A percentile compares a stretch with the other conserved stretches of the same genome.
phyloP scores from a whole-genome alignment of 352 stramenopile genomes.

The Phytophthora litchii region DNA sequence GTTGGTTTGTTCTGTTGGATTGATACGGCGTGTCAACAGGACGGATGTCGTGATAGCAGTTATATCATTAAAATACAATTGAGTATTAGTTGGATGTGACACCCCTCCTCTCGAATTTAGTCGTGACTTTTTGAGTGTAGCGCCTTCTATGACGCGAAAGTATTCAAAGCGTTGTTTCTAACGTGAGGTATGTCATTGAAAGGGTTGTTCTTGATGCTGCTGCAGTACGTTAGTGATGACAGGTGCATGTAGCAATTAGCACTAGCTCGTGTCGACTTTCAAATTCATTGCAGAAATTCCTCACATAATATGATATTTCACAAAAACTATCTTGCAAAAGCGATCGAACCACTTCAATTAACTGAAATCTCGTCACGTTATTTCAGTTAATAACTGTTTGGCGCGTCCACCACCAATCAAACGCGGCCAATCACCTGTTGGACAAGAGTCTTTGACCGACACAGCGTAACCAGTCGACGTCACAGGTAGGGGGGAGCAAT shows the following conservation, averaged over 20 bases:
- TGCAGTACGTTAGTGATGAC: too few species aligned
- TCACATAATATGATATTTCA: too few species aligned
- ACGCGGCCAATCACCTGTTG: conserved; percentile 30
- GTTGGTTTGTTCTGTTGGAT: conserved; percentile 24
- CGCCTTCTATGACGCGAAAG: conserved; percentile 16
- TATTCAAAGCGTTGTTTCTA: too few species aligned
- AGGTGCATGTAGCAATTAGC: too few species aligned
- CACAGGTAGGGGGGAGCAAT: conserved; percentile 32
- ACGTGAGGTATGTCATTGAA: too few species aligned
- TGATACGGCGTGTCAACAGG: conserved; percentile 12
- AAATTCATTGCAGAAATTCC: too few species aligned
- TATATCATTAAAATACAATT: not conserved
- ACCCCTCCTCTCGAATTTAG: conserved; percentile 2
- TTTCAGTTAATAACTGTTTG: conserved; percentile 19
- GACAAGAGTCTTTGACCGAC: not conserved
- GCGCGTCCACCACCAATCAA: conserved; percentile 53
- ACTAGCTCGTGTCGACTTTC: too few species aligned
- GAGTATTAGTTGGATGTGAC: conserved; percentile 1
- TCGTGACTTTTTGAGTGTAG: not conserved
- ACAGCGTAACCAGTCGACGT: conserved; percentile 31
- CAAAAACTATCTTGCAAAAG: too few species aligned
- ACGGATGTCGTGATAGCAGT: conserved; percentile 24
- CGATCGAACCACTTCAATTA: conserved; percentile 3
- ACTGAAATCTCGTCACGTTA: conserved; percentile 2
- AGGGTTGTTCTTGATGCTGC: too few species aligned